Evolutionary conservation across 2,329 filamentous ascomycete genomes (phyloP), one percentile per base, ranked within the genome.

Genomic region (Fusarium metavorans): DNA sequence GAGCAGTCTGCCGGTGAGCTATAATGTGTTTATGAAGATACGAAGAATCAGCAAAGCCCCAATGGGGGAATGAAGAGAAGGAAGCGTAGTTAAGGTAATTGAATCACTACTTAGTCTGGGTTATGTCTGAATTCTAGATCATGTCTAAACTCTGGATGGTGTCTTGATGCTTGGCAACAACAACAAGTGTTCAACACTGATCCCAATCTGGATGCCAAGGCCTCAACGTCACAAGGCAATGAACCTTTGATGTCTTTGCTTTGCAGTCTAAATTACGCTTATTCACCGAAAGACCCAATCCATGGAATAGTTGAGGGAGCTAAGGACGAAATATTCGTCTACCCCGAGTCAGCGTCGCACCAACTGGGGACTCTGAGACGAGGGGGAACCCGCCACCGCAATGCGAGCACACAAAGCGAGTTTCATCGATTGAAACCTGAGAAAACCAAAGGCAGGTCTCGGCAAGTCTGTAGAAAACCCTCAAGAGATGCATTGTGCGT

Each of bases 1-100:
- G 79, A 71, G 35, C 72, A 78, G 45, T 56, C 69, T 27, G 72
- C 74, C 14, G 76, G 79, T 41, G 82, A 84, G 64, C 67, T 83
- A 57, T 84, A 79, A 76, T 64, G 34, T 11, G 39, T 35, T 63
- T 30, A 45, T 52, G 48, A 52, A 13, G 45, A 9, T 30, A 30
- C 9, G 25, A 30, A n/a, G 6, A n/a, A 27, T n/a, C 18, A 30
- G 6, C 8, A 9, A 52, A 5, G 25, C 11, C 10, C 9, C 25
- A 30, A 52, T 13, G 25, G 6, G 25, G 16, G 48, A 13, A 52
- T 52, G 48, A 52, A 52, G 14, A 48, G 43, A 6, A 48, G 14
- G 23, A 30, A 30, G 48, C 25, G 13, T n/a, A 30, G 48, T n/a
- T n/a, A 8, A 48, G 48, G 16, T 52, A 30, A 50, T 50, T 61